Percentiles rank a stretch among this genome's conserved stretches.
phyloP scores from a whole-genome alignment of 805 yeast species.

The Blastobotrys muscicola region DNA sequence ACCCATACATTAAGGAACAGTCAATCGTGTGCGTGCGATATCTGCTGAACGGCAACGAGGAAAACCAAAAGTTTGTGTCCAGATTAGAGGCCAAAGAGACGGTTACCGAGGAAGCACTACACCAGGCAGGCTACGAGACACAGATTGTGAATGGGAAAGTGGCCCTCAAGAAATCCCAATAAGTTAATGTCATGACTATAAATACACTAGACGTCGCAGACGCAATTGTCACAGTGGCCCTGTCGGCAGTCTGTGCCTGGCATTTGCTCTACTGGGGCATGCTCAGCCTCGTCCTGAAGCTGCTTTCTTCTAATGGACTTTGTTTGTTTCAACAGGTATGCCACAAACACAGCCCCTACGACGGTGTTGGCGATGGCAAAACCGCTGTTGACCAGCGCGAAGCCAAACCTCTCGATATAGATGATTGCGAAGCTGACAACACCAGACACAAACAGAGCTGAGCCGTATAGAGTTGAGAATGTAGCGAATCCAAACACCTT shows the following conservation, averaged over 20 bases:
- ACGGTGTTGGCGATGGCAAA: slow-evolving; percentile 38
- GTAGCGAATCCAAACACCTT: slow-evolving; percentile 89
- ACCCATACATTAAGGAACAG: slow-evolving; percentile 64
- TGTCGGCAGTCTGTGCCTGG: slow-evolving; percentile 16
- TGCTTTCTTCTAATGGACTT: slow-evolving; percentile 38
- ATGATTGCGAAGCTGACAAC: slow-evolving; percentile 68
- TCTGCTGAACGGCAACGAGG: slow-evolving; percentile 50
- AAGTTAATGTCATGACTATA: not conserved
- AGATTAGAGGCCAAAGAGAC: slow-evolving; percentile 65
- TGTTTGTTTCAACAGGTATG: slow-evolving; percentile 30
- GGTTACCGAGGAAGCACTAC: slow-evolving; percentile 48
- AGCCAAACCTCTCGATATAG: slow-evolving; percentile 40
- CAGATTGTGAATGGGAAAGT: slow-evolving; percentile 66
- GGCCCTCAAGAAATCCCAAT: slow-evolving; percentile 32
- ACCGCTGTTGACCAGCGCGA: slow-evolving; percentile 51
- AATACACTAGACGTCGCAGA: slow-evolving; percentile 9
- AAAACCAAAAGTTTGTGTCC: slow-evolving; percentile 71
- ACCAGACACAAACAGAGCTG: slow-evolving; percentile 76
- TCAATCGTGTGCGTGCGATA: slow-evolving; percentile 71
- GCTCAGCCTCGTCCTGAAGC: slow-evolving; percentile 55
- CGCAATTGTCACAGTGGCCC: slow-evolving; percentile 14
- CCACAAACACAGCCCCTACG: slow-evolving; percentile 22
- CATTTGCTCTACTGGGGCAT: slow-evolving; percentile 36
- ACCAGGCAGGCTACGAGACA: slow-evolving; percentile 69
- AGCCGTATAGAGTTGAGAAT: slow-evolving; percentile 86